phyloP scores from a whole-genome alignment of 2,329 filamentous ascomycete genomes.

The Aspergillus sp. region DNA sequence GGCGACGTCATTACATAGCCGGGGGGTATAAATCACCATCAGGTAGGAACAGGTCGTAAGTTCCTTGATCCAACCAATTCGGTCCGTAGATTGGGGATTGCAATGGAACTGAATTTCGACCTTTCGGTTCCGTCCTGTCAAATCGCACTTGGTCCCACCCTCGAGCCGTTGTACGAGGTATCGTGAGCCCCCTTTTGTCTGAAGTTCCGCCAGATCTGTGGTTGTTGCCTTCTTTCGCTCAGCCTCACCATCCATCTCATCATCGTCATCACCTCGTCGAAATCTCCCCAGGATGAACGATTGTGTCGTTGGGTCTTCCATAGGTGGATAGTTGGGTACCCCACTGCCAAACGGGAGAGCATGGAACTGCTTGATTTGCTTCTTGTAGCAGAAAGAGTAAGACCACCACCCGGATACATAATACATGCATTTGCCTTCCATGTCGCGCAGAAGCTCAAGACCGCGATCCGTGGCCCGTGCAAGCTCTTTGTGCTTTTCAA shows the following conservation, averaged over 20 bases:
- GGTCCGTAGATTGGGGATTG: constrained; percentile 67
- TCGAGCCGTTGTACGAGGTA: constrained; percentile 80
- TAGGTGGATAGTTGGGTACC: constrained; percentile 63
- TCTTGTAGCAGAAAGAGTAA: constrained; percentile 89
- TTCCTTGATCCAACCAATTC: constrained; percentile 91
- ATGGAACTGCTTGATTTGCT: constrained; percentile 85
- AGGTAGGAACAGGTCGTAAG: constrained; percentile 85
- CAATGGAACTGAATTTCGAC: constrained; percentile 80
- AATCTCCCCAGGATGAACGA: constrained; percentile 73
- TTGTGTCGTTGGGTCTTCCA: constrained; percentile 69
- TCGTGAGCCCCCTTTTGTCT: constrained; percentile 75
- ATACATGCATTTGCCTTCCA: constrained; percentile 79
- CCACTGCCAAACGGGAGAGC: constrained; percentile 67
- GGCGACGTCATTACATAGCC: constrained; percentile 80
- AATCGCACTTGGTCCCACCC: constrained; percentile 77
- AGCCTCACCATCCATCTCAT: constrained; percentile 18
- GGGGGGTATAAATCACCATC: constrained; percentile 87
- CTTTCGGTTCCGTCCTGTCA: constrained; percentile 74
- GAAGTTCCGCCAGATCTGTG: constrained; percentile 58
- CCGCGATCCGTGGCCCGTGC: constrained; percentile 71
- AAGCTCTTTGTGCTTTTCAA: constrained; percentile 75
- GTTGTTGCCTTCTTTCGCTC: constrained; percentile 23
- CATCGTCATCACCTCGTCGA: constrained; percentile 29
- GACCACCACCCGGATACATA: constrained; percentile 90
- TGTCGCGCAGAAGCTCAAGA: constrained; percentile 71